Conservation (phyloP, 345 rosid genomes). For the Eucalyptus dawsonii region DNA sequence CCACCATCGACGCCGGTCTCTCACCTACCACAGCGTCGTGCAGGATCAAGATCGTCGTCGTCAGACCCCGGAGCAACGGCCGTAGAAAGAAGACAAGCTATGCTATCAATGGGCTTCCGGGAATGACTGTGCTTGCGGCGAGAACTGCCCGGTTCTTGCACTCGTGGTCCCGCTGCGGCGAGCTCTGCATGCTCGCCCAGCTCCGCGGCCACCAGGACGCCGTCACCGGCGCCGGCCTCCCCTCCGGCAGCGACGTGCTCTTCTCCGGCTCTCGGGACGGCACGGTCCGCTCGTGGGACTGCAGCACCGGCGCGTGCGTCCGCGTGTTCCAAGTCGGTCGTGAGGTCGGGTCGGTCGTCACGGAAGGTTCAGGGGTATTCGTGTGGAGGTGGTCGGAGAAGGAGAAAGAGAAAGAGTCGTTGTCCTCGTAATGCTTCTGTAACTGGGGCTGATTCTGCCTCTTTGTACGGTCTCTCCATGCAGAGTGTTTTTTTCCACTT, state of each 20-base stretch:
- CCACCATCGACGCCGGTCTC: background rate
- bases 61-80: background rate
- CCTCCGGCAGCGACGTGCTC: background rate
- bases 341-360: background rate
- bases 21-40: background rate
- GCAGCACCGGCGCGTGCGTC: background rate
- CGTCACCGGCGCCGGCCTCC: background rate
- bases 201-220: background rate
- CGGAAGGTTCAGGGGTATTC: background rate
- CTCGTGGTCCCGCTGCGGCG: background rate
- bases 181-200: background rate
- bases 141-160: background rate
- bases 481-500: background rate
- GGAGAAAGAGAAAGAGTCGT: background rate
- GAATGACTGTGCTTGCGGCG: background rate
- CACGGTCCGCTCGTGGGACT: background rate
- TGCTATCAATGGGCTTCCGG: background rate
- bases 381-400: background rate
- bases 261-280: background rate
- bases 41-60: background rate
- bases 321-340: background rate
- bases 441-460: background rate
- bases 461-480: background rate
- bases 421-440: background rate
- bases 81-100: background rate